These are phyloP conservation scores for Umbilicus rupestris DNA, from an alignment of 164 flowering plant genomes.

Conservation along the genomic window DNA sequence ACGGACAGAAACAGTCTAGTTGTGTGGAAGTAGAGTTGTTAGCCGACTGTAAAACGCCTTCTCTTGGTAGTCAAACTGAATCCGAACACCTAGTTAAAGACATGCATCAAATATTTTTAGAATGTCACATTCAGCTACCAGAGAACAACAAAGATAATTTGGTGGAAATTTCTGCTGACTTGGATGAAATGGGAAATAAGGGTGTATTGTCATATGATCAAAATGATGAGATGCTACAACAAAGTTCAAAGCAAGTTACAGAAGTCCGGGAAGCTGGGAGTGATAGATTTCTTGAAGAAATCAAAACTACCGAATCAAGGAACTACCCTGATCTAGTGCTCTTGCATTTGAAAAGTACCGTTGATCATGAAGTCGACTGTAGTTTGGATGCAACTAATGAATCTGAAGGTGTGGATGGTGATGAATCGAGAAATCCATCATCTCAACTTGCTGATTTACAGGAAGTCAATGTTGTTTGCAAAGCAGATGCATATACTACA, in stretches of 20 bases:
- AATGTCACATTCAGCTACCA: neutral
- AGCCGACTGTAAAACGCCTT: neutral
- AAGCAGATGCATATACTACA: neutral
- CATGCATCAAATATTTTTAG: neutral
- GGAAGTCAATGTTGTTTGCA: neutral
- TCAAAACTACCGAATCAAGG: neutral
- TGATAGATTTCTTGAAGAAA: neutral
- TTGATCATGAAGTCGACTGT: neutral
- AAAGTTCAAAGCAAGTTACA: neutral
- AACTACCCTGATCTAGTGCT: neutral
- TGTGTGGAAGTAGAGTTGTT: conserved; percentile 11
- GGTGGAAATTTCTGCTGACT: neutral
- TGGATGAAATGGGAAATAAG: neutral
- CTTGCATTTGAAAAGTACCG: neutral
- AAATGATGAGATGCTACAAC: neutral
- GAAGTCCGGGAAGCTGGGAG: neutral
- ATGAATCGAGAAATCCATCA: neutral
- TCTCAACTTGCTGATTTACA: neutral
- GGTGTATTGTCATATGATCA: neutral
- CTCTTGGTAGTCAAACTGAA: neutral
- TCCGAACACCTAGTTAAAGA: neutral
- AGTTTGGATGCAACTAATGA: neutral
- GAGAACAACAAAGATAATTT: neutral
- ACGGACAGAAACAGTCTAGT: neutral
- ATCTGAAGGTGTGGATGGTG: neutral